phyloP scores from a whole-genome alignment of 2,329 filamentous ascomycete genomes.

The Aureobasidium sp. region DNA sequence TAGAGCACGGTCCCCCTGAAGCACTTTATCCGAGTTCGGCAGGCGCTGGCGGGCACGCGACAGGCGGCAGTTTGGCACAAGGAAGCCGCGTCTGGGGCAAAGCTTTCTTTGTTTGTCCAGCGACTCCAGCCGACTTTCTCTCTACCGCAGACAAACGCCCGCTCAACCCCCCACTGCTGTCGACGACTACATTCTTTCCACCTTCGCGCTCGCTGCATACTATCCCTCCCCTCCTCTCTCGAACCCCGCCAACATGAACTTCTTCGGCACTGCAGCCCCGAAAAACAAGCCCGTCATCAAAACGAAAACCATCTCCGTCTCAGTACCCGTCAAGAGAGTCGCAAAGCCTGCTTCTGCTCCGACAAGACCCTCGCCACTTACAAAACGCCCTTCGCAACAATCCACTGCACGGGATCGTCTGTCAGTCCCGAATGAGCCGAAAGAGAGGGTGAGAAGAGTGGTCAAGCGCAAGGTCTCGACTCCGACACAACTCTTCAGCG shows the following conservation, averaged over 20 bases:
- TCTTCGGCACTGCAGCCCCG: constrained; percentile 7
- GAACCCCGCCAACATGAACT: constrained; percentile 4
- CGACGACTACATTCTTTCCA: background rate
- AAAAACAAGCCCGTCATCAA: constrained; percentile 14
- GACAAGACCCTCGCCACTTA: background rate
- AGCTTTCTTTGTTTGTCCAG: background rate
- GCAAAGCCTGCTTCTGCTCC: background rate
- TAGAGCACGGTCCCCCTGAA: background rate
- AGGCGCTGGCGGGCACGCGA: background rate
- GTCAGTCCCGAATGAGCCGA: background rate
- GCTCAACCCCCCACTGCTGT: background rate
- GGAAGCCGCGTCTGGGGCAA: constrained; percentile 1
- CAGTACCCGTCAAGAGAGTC: constrained; percentile 6
- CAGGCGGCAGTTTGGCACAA: background rate
- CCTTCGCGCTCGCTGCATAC: background rate
- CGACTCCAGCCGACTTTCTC: background rate
- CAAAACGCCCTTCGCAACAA: constrained; percentile 2
- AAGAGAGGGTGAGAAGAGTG: constrained; percentile 19
- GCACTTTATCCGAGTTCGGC: constrained; percentile 4
- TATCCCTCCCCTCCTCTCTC: background rate
- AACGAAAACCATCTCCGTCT: background rate
- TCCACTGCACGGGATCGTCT: background rate
- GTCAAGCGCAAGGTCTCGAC: constrained; percentile 30
- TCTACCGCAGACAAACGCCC: background rate
- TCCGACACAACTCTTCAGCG: constrained; percentile 23